phyloP scores from a whole-genome alignment of 1,139 yeast genomes.

The Yamadazyma sp. region DNA sequence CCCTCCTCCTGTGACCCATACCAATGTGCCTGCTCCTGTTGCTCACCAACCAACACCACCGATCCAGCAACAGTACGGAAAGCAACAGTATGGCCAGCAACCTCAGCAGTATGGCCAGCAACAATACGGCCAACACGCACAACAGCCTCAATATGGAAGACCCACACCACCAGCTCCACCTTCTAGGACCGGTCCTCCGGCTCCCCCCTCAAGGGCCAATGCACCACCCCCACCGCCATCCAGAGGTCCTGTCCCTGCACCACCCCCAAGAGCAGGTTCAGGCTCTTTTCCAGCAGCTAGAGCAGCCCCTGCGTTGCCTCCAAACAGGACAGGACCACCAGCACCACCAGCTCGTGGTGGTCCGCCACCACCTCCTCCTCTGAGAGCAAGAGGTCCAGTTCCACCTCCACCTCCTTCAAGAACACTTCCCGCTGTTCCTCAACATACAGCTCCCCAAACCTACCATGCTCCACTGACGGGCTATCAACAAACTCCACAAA shows the following conservation, averaged over 20 bases:
- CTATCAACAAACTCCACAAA: no score
- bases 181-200: constrained; percentile 16
- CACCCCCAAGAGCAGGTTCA: constrained; percentile 14
- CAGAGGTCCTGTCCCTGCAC: constrained; percentile 20
- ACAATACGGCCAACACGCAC: background rate
- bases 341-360: constrained; percentile 20
- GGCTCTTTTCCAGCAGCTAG: constrained; percentile 35
- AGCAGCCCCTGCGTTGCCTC: constrained; percentile 22
- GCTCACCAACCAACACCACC: constrained; percentile 1
- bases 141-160: constrained; percentile 1
- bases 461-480: constrained; percentile 17
- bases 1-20: constrained; percentile 34
- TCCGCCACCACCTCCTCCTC: constrained; percentile 35
- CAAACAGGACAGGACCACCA: constrained; percentile 14
- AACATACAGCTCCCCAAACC: constrained; percentile 18
- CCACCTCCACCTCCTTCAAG: constrained; percentile 17
- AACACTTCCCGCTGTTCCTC: constrained; percentile 8
- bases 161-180: constrained; percentile 1
- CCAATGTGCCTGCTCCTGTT: constrained; percentile 23
- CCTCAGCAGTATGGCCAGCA: no score
- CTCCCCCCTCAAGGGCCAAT: constrained; percentile 19
- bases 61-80: background rate
- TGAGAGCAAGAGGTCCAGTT: constrained; percentile 27
- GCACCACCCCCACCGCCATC: constrained; percentile 23
- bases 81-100: no score